Percentiles rank a stretch among this genome's conserved stretches.
Evolutionary conservation across 1,284 basidiomycete species (phyloP).

Genomic region (Puccinia horiana): DNA sequence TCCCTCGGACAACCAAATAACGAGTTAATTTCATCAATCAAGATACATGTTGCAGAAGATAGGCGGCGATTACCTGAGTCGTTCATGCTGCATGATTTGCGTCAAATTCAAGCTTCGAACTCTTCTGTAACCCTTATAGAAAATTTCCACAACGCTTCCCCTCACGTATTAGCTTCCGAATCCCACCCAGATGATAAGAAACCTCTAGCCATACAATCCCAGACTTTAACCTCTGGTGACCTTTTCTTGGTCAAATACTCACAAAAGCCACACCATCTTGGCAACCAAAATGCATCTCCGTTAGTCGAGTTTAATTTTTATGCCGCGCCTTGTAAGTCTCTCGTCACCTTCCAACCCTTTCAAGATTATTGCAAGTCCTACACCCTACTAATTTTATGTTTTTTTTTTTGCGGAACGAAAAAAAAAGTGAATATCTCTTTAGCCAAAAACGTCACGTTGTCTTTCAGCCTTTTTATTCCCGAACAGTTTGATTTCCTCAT

Average conservation of each 20-base stretch:
- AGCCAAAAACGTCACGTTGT: constrained; percentile 15
- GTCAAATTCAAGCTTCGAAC: neutral
- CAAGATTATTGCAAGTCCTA: neutral
- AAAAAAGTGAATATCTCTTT: neutral
- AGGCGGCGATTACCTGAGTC: neutral
- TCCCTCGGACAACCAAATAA: neutral
- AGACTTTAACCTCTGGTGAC: neutral
- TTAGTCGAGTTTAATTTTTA: neutral
- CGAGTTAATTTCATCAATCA: neutral
- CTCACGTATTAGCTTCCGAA: neutral
- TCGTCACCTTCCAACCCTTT: neutral
- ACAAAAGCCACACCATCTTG: too few relatives aligned
- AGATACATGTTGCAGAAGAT: neutral
- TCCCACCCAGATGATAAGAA: neutral
- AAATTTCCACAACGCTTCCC: neutral
- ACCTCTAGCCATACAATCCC: neutral
- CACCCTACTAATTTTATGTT: neutral
- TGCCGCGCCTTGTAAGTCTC: neutral
- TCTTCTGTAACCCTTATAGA: neutral
- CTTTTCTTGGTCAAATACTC: neutral
- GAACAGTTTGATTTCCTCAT: neutral
- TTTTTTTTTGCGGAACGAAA: neutral
- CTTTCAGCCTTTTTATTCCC: constrained; percentile 12
- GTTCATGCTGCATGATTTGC: neutral
- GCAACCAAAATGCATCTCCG: neutral